phyloP scores from a whole-genome alignment of 176 grass and related monocot species.

The maize (Zea mays) region DNA sequence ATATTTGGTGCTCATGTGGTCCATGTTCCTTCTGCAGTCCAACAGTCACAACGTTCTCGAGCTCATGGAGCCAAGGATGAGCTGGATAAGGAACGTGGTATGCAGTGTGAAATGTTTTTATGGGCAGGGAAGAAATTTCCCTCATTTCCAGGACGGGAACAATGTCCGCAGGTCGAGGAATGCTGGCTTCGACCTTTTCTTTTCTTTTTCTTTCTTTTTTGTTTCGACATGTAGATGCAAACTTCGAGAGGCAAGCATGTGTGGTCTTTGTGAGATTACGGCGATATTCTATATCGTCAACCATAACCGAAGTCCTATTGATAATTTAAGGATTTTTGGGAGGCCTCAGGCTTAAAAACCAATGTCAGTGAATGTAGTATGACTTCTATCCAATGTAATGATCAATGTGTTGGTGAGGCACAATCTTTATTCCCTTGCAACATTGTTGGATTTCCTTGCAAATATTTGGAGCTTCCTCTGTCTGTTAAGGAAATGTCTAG shows the following conservation, averaged over 20 bases:
- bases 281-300: not conserved
- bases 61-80: not conserved
- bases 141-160: not conserved
- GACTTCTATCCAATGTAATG: no score
- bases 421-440: no score
- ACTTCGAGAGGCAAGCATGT: slow-evolving; percentile 12
- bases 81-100: not conserved
- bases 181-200: not conserved
- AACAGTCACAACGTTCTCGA: not conserved
- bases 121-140: not conserved
- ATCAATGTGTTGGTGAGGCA: no score
- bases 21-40: slow-evolving; percentile 16
- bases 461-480: no score
- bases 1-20: not conserved
- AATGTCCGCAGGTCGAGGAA: not conserved
- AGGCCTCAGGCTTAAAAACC: no score
- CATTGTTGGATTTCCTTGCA: no score
- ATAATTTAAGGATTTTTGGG: not conserved
- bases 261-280: slow-evolving; percentile 12
- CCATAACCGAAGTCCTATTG: slow-evolving; percentile 1
- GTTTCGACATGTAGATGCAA: slow-evolving; percentile 3
- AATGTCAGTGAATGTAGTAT: no score
- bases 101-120: not conserved
- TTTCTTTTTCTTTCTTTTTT: not conserved
- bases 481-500: no score